Conservation (phyloP, 306 rosid species). For the Clitoria ternatea region DNA sequence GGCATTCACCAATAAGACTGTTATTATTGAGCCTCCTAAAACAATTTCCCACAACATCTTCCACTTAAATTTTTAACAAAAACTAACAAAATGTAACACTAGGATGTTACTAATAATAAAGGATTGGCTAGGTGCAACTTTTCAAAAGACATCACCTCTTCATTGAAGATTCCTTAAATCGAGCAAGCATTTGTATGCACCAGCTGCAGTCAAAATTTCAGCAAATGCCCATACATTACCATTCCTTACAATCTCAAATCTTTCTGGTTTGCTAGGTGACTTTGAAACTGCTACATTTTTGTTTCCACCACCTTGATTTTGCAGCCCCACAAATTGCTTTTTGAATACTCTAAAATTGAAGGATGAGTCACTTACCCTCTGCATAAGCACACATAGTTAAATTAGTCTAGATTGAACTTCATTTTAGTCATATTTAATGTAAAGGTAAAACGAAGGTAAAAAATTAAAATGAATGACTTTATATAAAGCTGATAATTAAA, state of each 20-base stretch:
- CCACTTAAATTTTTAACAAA: no score
- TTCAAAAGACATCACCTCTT: conserved; percentile 48
- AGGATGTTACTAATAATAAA: not conserved
- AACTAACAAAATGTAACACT: conserved; percentile 5
- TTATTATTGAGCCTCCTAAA: conserved; percentile 94
- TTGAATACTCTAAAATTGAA: conserved; percentile 47
- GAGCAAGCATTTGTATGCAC: conserved; percentile 70
- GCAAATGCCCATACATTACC: no score
- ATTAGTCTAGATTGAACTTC: no score
- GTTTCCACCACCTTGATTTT: conserved; percentile 25
- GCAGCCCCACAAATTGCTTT: conserved; percentile 27
- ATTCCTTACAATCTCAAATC: conserved; percentile 41
- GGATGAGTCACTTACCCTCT: conserved; percentile 45
- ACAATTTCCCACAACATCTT: no score
- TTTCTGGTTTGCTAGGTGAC: conserved; percentile 34
- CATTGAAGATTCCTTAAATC: conserved; percentile 81
- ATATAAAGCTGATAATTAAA: no score
- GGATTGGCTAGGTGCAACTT: conserved; percentile 13
- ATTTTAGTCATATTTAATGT: no score
- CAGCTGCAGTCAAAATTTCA: no score
- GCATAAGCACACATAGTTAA: not conserved
- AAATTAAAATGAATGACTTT: no score
- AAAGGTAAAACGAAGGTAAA: no score
- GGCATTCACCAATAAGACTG: conserved; percentile 72
- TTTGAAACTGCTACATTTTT: conserved; percentile 25